A percentile compares a stretch with the other conserved stretches of the same genome.
Evolutionary conservation across 805 yeast genomes (phyloP).

Genomic region (Monosporozyma aerobia): DNA sequence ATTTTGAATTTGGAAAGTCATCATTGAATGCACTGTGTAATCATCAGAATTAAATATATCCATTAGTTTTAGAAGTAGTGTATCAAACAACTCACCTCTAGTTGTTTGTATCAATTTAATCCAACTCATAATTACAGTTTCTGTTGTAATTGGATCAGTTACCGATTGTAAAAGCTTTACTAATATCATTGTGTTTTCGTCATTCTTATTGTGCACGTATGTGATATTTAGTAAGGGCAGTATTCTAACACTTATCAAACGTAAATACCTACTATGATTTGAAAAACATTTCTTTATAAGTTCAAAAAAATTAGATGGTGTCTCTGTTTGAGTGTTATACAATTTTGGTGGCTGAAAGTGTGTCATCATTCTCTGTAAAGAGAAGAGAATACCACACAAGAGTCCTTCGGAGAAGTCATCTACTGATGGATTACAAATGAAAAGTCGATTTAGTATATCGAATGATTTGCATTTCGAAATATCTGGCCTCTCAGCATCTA

Average conservation of each 20-base stretch:
- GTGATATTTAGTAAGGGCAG: constrained; percentile 42
- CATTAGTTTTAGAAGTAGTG: constrained; percentile 53
- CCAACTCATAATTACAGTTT: constrained; percentile 53
- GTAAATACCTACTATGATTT: constrained; percentile 43
- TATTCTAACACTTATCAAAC: constrained; percentile 44
- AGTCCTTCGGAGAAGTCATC: constrained; percentile 22
- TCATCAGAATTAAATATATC: constrained; percentile 57
- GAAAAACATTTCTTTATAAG: constrained; percentile 35
- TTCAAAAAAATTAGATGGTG: constrained; percentile 22
- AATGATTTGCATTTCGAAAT: constrained; percentile 18
- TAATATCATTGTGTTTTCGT: constrained; percentile 38
- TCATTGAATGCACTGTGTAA: constrained; percentile 50
- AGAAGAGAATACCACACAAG: constrained; percentile 36
- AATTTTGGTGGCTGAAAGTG: constrained; percentile 44
- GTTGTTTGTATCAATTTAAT: constrained; percentile 54
- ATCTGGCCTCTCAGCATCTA: constrained; percentile 27
- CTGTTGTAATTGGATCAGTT: constrained; percentile 38
- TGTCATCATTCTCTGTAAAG: constrained; percentile 41
- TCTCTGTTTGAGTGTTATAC: constrained; percentile 3
- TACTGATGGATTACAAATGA: constrained; percentile 17
- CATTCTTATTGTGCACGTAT: constrained; percentile 33
- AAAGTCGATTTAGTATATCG: constrained; percentile 20
- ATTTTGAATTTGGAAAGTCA: constrained; percentile 54
- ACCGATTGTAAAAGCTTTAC: constrained; percentile 33
- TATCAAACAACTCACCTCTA: constrained; percentile 60